Evolutionary conservation across 2,329 filamentous ascomycete genomes (phyloP), one percentile per base, ranked within the genome.

Genomic region (Stagonosporopsis vannaccii): DNA sequence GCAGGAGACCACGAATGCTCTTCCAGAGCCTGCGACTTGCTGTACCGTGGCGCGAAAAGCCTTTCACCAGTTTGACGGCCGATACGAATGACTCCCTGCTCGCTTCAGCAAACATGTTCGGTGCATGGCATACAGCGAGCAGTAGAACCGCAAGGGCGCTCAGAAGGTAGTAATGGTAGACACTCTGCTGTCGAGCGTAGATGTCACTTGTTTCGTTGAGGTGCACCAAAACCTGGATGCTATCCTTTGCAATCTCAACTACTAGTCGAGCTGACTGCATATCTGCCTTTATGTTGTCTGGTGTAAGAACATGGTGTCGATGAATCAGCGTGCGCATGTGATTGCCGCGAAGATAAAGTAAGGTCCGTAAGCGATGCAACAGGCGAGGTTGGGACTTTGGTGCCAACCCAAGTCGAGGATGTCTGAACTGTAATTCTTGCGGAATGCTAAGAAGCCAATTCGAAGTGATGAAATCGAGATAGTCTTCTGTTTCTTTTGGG

Each of bases 21-120:
- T 61, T 63, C 64, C 64, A 67, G 15, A 67, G 51, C 19, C 62
- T 59, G 11, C 54, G 59, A 51, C 62, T 65, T 17, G 64, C 62
- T 1, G 52, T 62, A 11, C 62, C 57, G 20, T 62, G 55, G 11
- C 50, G 55, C 17, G 64, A 65, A 17, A 67, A 64, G 4, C 62
- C 59, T 39, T 64, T 67, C 6, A 67, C 60, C 17, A 67, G 54
- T 32, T 65, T 60, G 0, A 65, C 59, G 8, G 60, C 62, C 2
- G 62, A 54, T n/a, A 62, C 36, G 17, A 67, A 67, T 9, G 62
- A 33, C 2, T 61, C 55, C 51, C 62, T 59, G 37, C 64, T 62
- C 8, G 57, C 40, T 43, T 62, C 59, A 3, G 64, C 53, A 30
- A 65, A 67, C 12, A 28, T 40, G 9, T 52, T 54, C n/a, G 64